Evolutionary conservation across 495 filamentous ascomycete species (phyloP), one percentile per base, ranked within the genome.

Genomic region (Aspergillus panamensis): DNA sequence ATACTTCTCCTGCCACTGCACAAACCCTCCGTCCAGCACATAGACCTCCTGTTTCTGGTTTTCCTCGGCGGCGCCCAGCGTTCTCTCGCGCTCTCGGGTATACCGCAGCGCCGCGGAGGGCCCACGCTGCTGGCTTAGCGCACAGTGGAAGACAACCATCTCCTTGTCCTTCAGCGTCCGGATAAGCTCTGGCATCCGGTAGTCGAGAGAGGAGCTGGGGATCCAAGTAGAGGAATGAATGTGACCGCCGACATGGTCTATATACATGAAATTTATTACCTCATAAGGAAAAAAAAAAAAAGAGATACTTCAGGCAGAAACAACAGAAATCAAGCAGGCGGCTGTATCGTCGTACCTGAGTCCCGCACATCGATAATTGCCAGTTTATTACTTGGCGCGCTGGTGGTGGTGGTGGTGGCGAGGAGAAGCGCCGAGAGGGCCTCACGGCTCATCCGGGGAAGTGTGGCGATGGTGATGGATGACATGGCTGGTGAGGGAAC

Each of bases 161-260:
- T 95, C 81, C 66, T 89, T 91, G 66, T 88, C 86, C 58, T 85
- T 72, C 31, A 97, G 82, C 53, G 82, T 86, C 51, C 89, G 87
- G 3, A 96, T 81, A 29, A 98, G 83, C 59, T 91, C 89, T 0
- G 94, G 90, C 58, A 92, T 80, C 57, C 79, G 83, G 69, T 83
- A 78, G 66, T 95, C 90, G 32, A 96, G 82, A 3, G 81, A 80
- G 35, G 69, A 74, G 54, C 82, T 90, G 7, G 95, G 92, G 37
- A 89, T 80, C 77, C 96, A 89, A 33, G 79, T 80, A 17, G 87
- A 89, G 35, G 74, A 69, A 49, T 53, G 57, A 57, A 98, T 98
- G 77, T 98, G 94, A 57, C 94, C 94, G 64, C 94, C 94, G 53
- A 97, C 80, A 75, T 95, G 87, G 67, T 98, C 94, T 90, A 42